Evolutionary conservation across 1,284 basidiomycete genomes (phyloP).

Genomic region (Trametes polyzona): DNA sequence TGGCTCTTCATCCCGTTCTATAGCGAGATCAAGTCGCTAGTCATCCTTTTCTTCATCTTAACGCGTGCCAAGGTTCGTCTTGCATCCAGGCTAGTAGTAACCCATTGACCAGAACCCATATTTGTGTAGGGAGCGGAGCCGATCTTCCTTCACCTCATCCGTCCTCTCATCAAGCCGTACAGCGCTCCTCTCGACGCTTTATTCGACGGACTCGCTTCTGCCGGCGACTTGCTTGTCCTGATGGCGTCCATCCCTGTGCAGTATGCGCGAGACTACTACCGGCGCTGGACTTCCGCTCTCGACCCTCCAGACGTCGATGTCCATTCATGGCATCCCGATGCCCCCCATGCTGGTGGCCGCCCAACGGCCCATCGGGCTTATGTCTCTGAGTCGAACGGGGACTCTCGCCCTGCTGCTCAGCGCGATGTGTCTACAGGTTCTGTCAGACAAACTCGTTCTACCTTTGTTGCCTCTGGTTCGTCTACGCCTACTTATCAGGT

Average conservation of each 20-base stretch:
- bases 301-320: constrained; percentile 22
- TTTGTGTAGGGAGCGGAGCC: constrained; percentile 73
- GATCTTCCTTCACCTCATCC: constrained; percentile 72
- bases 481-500: constrained; percentile 36
- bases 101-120: constrained; percentile 10
- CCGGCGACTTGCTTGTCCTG: constrained; percentile 68
- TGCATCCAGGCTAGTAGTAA: not conserved
- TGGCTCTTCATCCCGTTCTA: constrained; percentile 79
- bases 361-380: constrained; percentile 20
- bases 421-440: constrained; percentile 20
- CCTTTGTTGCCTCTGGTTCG: constrained; percentile 3
- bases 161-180: constrained; percentile 73
- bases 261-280: constrained; percentile 49
- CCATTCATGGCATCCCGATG: constrained; percentile 22
- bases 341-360: constrained; percentile 5
- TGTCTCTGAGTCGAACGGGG: constrained; percentile 16
- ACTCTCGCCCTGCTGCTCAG: constrained; percentile 5
- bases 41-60: constrained; percentile 70
- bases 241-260: constrained; percentile 58
- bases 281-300: constrained; percentile 29
- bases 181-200: constrained; percentile 60
- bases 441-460: constrained; percentile 17
- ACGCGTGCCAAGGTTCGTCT: constrained; percentile 71
- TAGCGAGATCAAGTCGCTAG: constrained; percentile 73
- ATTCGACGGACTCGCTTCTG: constrained; percentile 57